Base-by-base conservation (phyloP, 192 early-diverging fungal species). In the Neocallimastix lanati region DNA sequence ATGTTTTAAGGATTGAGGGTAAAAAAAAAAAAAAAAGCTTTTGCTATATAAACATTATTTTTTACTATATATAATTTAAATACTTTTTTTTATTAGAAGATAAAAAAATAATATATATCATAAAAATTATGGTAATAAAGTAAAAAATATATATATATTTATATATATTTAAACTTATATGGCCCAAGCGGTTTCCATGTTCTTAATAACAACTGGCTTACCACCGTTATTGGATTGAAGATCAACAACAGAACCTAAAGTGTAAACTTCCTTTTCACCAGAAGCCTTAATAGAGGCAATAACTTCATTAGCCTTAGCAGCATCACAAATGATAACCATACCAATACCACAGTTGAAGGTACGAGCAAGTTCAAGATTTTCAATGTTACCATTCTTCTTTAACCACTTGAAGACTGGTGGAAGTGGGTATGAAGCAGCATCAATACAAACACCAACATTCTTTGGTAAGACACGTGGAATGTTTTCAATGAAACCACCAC, bases 321-420 rank as follows among this genome's bases (percentile, higher is more conserved):
- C 50, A 67, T 67, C 50, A 67, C 50, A 67, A 30, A 98, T 90
- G 13, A 98, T 83, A 29, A 97, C 93, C 97, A 99, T 98, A 79
- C 98, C 98, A 81, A 99, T 94, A 80, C 98, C 98, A 84, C 96
- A 98, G 92, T 99, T 99, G 88, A 99, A 99, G 0, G 98, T 98
- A 77, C 98, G 90, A 12, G 95, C 92, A 88, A 99, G 92, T 84
- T 99, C 97, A 79, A 88, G 84, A 79, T 90, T 86, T 4, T 89
- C 88, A 29, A 96, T 85, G 79, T 93, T 90, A 76, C 98, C 98
- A 28, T 92, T 88, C 78, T 86, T 82, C 88, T 94, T 93, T 79
- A 98, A 81, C 98, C 98, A 99, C 83, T 91, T 89, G 88, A 99
- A 99, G 77, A 98, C 94, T n/a, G 91, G 86, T 28, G 94, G 95